Base-by-base conservation (phyloP, 441 rosid genomes). In the Euphorbia schlechtendalii region DNA sequence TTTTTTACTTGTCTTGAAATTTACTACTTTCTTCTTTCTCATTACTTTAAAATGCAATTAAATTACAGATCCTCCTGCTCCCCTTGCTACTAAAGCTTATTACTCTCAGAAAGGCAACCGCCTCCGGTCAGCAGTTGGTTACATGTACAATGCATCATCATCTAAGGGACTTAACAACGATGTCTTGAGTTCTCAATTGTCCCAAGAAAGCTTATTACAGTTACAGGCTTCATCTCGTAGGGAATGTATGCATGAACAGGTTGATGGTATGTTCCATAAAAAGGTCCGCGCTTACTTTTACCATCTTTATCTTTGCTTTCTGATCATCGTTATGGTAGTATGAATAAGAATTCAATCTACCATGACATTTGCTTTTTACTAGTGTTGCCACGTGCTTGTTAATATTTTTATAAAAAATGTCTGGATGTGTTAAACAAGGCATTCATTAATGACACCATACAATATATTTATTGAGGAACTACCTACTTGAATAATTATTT, bases 1-100 rank as follows among this genome's bases (percentile, higher is more conserved):
- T 0, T 67, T 63, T 20, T 40, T 28, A n/a, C n/a, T n/a, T n/a
- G n/a, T 66, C 53, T 45, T 62, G 38, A 53, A 38, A 61, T 53
- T 65, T 22, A 27, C 41, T 56, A n/a, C 58, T 56, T 45, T 61
- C 38, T 56, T 63, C 41, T 55, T 63, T 61, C 52, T 62, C 2
- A 28, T 58, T 70, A n/a, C 51, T 66, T 28, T 22, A 68, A 56
- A 1, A 41, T 61, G 28, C 64, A 38, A 56, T 55, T 70, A 64
- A 63, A 73, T 43, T 43, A 43, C 80, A 82, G 89, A 71, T 74
- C 52, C 68, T 66, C 87, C 89, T 13, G 73, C 11, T 58, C 92
- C 89, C 43, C 82, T 86, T 66, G 80, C 89, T 65, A 76, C 84
- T 69, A 86, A 86, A 75, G 66, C 81, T 43, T 86, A 86, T 72